phyloP scores from a whole-genome alignment of 495 filamentous ascomycete genomes.

The Pseudoneurospora amorphoporcata region DNA sequence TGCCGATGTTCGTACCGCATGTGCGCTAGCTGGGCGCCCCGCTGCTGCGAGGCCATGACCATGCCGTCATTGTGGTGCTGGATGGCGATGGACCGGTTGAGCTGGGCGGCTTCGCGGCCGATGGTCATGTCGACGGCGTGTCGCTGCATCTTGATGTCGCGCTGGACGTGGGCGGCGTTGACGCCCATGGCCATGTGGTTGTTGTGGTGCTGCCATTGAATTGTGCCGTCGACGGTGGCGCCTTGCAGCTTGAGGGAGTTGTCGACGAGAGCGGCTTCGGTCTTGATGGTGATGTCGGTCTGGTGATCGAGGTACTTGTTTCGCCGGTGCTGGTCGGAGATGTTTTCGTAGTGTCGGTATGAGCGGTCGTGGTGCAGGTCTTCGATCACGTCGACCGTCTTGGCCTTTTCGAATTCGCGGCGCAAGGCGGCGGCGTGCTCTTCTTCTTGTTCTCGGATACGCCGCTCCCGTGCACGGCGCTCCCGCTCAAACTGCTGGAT shows the following conservation, averaged over 20 bases:
- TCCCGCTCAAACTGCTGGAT: constrained; percentile 28
- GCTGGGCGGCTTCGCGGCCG: not conserved
- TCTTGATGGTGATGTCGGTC: constrained; percentile 3
- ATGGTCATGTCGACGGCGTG: not conserved
- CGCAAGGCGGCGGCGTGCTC: constrained; percentile 20
- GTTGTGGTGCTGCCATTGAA: constrained; percentile 13
- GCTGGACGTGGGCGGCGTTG: constrained; percentile 1
- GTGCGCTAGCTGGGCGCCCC: constrained; percentile 9
- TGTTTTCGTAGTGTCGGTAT: constrained; percentile 10
- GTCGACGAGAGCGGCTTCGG: constrained; percentile 12
- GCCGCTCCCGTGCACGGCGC: constrained; percentile 22
- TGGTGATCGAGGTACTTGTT: constrained; percentile 13
- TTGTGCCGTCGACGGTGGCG: constrained; percentile 4
- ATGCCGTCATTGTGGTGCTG: not conserved
- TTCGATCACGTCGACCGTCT: constrained; percentile 10
- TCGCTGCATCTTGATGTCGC: not conserved
- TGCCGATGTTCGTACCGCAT: constrained; percentile 4
- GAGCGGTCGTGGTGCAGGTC: constrained; percentile 5
- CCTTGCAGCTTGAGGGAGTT: constrained; percentile 9
- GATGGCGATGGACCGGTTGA: constrained; percentile 4
- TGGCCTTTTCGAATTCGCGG: constrained; percentile 23
- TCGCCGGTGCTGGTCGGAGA: constrained; percentile 6
- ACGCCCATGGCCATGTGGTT: constrained; percentile 9
- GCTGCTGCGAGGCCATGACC: constrained; percentile 1
- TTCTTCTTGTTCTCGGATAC: constrained; percentile 17